These are phyloP conservation scores for Polygonum aviculare DNA, from an alignment of 148 eudicot species.

Conservation along the genomic window DNA sequence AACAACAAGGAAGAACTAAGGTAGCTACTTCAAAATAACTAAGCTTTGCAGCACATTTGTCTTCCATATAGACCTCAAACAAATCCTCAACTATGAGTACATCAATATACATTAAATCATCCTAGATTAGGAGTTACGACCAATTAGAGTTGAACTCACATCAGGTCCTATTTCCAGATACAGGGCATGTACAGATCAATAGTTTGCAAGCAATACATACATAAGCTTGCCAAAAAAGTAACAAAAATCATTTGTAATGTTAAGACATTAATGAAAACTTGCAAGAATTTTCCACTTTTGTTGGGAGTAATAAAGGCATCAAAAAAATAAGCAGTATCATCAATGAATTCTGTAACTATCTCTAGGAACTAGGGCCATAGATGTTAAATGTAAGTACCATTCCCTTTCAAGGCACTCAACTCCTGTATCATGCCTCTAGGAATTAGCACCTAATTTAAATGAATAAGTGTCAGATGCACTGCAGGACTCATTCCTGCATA, in stretches of 20 bases:
- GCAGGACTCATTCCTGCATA: too few relatives aligned
- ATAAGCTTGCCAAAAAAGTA: not conserved
- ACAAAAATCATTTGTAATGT: not conserved
- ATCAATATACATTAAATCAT: not conserved
- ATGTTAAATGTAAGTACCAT: too few relatives aligned
- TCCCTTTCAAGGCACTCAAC: not conserved
- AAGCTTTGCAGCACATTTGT: not conserved
- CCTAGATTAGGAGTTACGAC: not conserved
- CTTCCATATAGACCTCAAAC: not conserved
- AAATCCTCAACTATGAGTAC: not conserved
- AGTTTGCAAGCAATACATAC: not conserved
- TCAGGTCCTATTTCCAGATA: not conserved
- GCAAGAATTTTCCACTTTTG: not conserved
- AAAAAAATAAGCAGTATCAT: not conserved
- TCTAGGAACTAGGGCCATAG: not conserved
- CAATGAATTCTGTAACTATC: not conserved
- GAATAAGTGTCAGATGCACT: too few relatives aligned
- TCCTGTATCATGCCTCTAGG: too few relatives aligned
- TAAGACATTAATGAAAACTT: not conserved
- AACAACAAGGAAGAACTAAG: not conserved
- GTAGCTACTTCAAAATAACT: not conserved
- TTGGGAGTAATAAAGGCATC: not conserved
- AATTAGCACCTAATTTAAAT: too few relatives aligned
- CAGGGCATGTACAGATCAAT: too few relatives aligned
- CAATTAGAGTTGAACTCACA: not conserved